Evolutionary conservation across 2,329 filamentous ascomycete genomes (phyloP).

Genomic region (Pyrenochaeta sp.): DNA sequence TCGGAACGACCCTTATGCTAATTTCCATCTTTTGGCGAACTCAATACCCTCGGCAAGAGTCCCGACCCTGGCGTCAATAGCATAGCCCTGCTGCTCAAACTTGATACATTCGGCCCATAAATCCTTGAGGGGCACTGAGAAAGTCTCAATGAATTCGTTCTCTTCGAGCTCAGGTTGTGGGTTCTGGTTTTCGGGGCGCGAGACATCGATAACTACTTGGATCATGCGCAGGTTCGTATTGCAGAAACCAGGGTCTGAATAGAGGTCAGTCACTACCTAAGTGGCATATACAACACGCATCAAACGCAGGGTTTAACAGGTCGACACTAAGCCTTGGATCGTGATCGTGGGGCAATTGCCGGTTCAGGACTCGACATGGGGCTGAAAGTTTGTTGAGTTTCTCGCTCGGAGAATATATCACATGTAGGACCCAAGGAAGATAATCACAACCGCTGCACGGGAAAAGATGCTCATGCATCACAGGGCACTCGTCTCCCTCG

Average conservation of each 20-base stretch:
- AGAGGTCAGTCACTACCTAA: background rate
- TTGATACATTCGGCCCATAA: conserved; percentile 72
- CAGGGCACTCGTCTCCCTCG: too few species aligned
- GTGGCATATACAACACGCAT: too few species aligned
- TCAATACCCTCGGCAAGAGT: conserved; percentile 82
- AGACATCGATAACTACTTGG: conserved; percentile 76
- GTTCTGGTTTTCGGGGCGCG: conserved; percentile 71
- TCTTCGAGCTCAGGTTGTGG: conserved; percentile 75
- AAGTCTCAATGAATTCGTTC: conserved; percentile 83
- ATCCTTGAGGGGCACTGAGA: conserved; percentile 69
- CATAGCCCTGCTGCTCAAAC: conserved; percentile 74
- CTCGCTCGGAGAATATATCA: too few species aligned
- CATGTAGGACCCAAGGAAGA: too few species aligned
- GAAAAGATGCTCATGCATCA: too few species aligned
- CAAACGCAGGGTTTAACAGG: too few species aligned
- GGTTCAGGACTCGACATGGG: background rate
- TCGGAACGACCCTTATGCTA: conserved; percentile 16
- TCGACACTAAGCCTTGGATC: background rate
- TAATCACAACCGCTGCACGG: too few species aligned
- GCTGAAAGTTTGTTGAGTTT: too few species aligned
- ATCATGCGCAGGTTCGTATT: conserved; percentile 65
- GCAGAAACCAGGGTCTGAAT: conserved; percentile 51
- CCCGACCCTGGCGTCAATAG: conserved; percentile 79
- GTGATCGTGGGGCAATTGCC: background rate
- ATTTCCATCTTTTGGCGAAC: conserved; percentile 64